Percentiles rank a stretch among this genome's conserved stretches.
Conservation (phyloP, 257 asterid genomes). For the Solanum corneliomulleri region DNA sequence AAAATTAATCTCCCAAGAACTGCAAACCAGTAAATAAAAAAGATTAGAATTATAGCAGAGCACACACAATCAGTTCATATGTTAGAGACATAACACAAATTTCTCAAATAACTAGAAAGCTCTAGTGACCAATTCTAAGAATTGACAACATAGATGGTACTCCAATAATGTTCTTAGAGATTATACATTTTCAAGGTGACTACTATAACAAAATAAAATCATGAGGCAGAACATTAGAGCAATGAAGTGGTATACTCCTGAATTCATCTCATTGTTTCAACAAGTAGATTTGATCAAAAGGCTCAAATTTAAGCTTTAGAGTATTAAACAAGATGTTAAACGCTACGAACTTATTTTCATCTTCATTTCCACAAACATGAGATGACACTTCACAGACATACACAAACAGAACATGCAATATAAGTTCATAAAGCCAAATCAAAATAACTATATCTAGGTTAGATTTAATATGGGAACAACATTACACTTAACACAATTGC, state of each 20-base stretch:
- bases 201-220: background rate
- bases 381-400: too few species aligned
- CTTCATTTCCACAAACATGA: too few species aligned
- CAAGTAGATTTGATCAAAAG: background rate
- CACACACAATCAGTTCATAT: background rate
- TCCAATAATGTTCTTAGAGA: background rate
- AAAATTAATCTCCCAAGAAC: constrained; percentile 93
- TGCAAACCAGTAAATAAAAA: constrained; percentile 24
- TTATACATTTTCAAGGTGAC: background rate
- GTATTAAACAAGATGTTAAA: too few species aligned
- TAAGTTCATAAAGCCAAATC: too few species aligned
- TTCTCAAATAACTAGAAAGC: background rate
- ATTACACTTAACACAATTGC: background rate
- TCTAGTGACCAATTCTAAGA: background rate
- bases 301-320: too few species aligned
- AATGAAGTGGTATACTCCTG: background rate
- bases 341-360: too few species aligned
- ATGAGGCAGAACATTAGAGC: background rate
- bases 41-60: background rate
- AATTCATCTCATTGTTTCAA: background rate
- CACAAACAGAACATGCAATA: too few species aligned
- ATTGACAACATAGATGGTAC: background rate
- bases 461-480: too few species aligned
- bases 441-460: too few species aligned
- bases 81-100: background rate